These are phyloP conservation scores for Coemansia sp. DNA, from an alignment of 192 early-diverging fungal genomes.

Conservation along the genomic window DNA sequence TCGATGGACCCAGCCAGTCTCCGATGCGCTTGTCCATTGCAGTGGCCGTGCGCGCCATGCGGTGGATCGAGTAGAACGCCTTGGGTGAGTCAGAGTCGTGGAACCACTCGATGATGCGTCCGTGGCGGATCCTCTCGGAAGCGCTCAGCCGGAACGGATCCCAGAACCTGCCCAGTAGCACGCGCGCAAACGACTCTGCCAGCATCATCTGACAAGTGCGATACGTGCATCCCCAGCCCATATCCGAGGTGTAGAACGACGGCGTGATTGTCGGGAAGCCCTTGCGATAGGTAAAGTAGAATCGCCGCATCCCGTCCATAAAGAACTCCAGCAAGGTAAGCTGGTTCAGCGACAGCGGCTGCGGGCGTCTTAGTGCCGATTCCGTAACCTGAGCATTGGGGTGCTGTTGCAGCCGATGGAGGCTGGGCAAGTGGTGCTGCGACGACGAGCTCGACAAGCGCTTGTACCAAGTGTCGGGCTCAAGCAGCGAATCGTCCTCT, in stretches of 20 bases:
- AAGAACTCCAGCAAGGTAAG: conserved; percentile 56
- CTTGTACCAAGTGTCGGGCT: conserved; percentile 43
- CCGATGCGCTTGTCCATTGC: conserved; percentile 58
- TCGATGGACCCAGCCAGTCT: conserved; percentile 58
- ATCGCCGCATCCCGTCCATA: conserved; percentile 55
- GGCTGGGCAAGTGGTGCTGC: conserved; percentile 35
- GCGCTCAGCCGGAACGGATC: conserved; percentile 48
- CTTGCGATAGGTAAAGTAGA: conserved; percentile 58
- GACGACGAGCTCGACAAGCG: conserved; percentile 50
- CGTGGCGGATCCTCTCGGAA: conserved; percentile 36
- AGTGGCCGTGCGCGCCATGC: conserved; percentile 54
- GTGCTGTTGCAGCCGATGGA: conserved; percentile 15
- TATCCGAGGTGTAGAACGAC: conserved; percentile 59
- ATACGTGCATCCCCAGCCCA: conserved; percentile 60
- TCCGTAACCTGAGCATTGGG: conserved; percentile 7
- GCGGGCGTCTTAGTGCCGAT: conserved; percentile 5
- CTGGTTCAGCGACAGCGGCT: conserved; percentile 53
- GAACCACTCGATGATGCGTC: conserved; percentile 55
- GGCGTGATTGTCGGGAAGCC: conserved; percentile 55
- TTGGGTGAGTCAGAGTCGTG: conserved; percentile 40
- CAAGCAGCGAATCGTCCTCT: conserved; percentile 42
- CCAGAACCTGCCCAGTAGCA: conserved; percentile 52
- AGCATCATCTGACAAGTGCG: conserved; percentile 60
- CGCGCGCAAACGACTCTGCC: conserved; percentile 51
- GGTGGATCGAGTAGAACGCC: conserved; percentile 54